These are phyloP conservation scores for Lichenothelia convexa DNA, from an alignment of 495 filamentous ascomycete species.

Conservation along the genomic window DNA sequence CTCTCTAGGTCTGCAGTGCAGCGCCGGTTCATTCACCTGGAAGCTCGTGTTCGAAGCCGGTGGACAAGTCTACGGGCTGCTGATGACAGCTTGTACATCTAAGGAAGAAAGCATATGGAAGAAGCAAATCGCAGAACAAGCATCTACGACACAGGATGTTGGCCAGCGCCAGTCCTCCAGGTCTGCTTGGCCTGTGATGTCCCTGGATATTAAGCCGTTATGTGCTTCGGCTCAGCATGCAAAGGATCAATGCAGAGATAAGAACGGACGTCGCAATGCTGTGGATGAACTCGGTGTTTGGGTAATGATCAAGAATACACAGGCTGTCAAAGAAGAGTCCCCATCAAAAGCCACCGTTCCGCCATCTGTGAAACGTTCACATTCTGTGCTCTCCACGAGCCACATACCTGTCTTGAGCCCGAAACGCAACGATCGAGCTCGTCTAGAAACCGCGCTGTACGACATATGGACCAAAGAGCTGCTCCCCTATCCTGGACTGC, in stretches of 20 bases:
- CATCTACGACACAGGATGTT: no score
- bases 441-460: constrained; percentile 52
- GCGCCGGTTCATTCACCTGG: constrained; percentile 76
- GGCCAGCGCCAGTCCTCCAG: no score
- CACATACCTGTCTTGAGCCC: constrained; percentile 43
- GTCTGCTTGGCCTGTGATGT: no score
- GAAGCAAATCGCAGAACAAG: constrained; percentile 28
- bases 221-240: no score
- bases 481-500: constrained; percentile 77
- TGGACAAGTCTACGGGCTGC: constrained; percentile 62
- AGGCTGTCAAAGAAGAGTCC: constrained; percentile 40
- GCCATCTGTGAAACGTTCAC: constrained; percentile 47
- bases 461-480: constrained; percentile 76
- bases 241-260: no score
- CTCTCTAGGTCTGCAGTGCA: constrained; percentile 56
- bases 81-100: constrained; percentile 73
- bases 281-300: no score
- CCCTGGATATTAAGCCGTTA: no score
- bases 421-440: constrained; percentile 53
- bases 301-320: constrained; percentile 82
- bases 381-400: constrained; percentile 48
- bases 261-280: no score
- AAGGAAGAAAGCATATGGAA: constrained; percentile 70
- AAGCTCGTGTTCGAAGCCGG: constrained; percentile 74
- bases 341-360: constrained; percentile 22